Base-by-base conservation (phyloP, 208 protist species). In the Trypanosoma conorhini region DNA sequence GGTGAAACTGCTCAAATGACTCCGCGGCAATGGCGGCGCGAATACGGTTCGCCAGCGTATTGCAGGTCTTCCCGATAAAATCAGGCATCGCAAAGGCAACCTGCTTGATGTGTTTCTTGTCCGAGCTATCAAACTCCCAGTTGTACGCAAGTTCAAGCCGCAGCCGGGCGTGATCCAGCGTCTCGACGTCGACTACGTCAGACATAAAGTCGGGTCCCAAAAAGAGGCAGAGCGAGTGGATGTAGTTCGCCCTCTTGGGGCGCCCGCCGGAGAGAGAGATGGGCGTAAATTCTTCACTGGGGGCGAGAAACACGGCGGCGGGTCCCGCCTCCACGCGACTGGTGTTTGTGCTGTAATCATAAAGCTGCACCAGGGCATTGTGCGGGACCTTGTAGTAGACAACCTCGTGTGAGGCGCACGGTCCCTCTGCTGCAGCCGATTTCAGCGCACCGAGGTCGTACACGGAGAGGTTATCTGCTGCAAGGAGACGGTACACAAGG, bases 1-100 rank as follows among this genome's bases (percentile, higher is more conserved):
- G 87, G 77, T 99, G 98, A 82, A 99, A 99, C 69, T 97, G 77
- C 80, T 99, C 98, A 75, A 99, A 99, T 4, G 93, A 81, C 19
- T 85, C 82, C 0, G 62, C 33, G 5, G 97, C 97, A 17, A 98
- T 94, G 50, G 83, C 85, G 30, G 90, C 96, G 56, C 98, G 93
- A 48, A 99, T 85, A 61, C 94, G 86, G 46, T 90, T 96, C 22
- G 96, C 97, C 40, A 99, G 93, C 26, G 94, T 91, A 64, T 97
- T 97, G 84, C 97, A 99, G 21, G 86, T 85, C 79, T 98, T 95
- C 22, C 98, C 97, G 51, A 99, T 84, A 74, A 99, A 99, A 86
- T 99, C 98, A 24, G 96, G 87, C 15, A 98, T 82, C 28, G 74
- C 77, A 77, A 99, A 99, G 44, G 87, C 88, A 26, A 77, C 64